Percentiles rank a stretch among this genome's conserved stretches.
phyloP scores from a whole-genome alignment of 495 filamentous ascomycete species.

The Aspergillus steynii region DNA sequence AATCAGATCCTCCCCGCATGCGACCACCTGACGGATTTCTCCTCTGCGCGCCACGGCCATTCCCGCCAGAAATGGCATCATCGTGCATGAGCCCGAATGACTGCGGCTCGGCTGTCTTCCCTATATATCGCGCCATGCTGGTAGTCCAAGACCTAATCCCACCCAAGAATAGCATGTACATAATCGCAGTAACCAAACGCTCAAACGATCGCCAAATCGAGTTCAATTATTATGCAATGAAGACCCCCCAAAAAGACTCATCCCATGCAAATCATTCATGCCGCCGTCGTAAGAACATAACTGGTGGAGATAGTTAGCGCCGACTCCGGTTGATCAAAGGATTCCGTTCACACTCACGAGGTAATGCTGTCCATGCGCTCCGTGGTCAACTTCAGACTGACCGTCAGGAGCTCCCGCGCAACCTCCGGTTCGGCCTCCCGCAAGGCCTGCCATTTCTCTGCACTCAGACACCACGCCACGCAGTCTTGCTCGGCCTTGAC shows the following conservation, averaged over 20 bases:
- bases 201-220: neutral
- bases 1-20: neutral
- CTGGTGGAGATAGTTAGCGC: conserved; percentile 12
- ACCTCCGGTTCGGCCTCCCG: conserved; percentile 70
- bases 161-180: neutral
- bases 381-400: conserved; percentile 82
- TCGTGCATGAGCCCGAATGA: neutral
- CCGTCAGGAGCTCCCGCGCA: conserved; percentile 78
- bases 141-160: neutral
- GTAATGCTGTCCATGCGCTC: conserved; percentile 92
- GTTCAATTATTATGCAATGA: neutral
- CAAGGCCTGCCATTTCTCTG: conserved; percentile 66
- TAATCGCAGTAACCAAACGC: neutral
- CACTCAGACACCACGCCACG: conserved; percentile 77
- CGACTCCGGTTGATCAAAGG: neutral
- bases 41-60: neutral
- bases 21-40: neutral
- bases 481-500: conserved; percentile 79
- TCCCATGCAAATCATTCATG: conserved; percentile 19
- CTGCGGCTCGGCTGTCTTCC: neutral
- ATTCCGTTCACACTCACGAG: conserved; percentile 47
- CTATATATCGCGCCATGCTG: too few species aligned
- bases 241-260: neutral
- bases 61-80: neutral
- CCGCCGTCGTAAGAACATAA: conserved; percentile 40